Evolutionary conservation across 768 basidiomycete species (phyloP).

Genomic region (Tubosaeta brunneosetosa): DNA sequence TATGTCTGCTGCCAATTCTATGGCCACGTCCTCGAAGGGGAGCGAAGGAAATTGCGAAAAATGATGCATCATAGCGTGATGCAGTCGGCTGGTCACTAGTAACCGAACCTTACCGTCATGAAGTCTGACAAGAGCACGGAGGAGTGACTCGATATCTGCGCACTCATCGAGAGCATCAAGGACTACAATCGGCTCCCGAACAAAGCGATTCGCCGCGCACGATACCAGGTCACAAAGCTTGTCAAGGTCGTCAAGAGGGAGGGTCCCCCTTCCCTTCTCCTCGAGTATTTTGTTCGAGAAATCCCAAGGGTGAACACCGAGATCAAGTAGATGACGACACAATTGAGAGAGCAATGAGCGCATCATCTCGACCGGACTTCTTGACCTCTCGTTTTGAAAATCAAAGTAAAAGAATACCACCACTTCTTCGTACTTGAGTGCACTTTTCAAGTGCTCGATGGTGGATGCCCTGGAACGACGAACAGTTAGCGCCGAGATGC

Average conservation of each 20-base stretch:
- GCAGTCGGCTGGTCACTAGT: neutral
- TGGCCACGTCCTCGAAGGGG: too few species aligned
- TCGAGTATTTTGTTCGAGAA: neutral
- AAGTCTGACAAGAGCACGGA: neutral
- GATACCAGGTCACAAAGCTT: too few species aligned
- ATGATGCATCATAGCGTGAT: too few species aligned
- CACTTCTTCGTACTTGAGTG: neutral
- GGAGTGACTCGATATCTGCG: neutral
- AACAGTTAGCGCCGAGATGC: neutral
- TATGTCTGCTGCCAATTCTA: too few species aligned
- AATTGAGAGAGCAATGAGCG: neutral
- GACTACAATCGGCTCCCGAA: too few species aligned
- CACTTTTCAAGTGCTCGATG: neutral
- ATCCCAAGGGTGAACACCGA: neutral
- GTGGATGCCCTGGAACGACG: neutral
- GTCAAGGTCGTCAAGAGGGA: neutral
- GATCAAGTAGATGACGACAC: neutral
- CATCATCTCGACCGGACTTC: neutral
- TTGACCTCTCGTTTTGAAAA: neutral
- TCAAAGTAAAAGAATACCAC: constrained; percentile 2
- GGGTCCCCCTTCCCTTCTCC: neutral
- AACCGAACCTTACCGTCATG: neutral
- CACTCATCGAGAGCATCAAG: too few species aligned
- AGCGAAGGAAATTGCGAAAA: too few species aligned
- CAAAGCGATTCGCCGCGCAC: too few species aligned